phyloP scores from a whole-genome alignment of 2,329 filamentous ascomycete species.

The Drechslerella coelobrocha region DNA sequence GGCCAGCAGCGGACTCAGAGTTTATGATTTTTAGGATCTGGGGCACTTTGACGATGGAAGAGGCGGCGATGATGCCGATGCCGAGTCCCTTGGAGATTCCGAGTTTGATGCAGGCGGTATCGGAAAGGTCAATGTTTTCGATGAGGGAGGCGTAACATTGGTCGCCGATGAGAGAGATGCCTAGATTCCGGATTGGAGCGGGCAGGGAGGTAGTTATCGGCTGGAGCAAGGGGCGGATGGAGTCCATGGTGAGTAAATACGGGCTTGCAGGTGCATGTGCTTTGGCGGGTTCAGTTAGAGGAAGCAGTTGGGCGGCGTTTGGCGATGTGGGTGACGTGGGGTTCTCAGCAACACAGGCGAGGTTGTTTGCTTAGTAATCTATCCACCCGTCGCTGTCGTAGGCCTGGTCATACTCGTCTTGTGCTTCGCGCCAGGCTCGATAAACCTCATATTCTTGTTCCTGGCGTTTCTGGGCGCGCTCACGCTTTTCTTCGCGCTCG shows the following conservation, averaged over 20 bases:
- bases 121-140: slow-evolving; percentile 79
- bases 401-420: too few species aligned
- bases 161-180: slow-evolving; percentile 79
- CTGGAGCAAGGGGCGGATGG: slow-evolving; percentile 66
- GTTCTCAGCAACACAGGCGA: slow-evolving; percentile 33
- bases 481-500: neutral
- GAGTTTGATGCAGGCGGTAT: slow-evolving; percentile 82
- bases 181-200: slow-evolving; percentile 74
- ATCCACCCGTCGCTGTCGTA: too few species aligned
- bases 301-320: slow-evolving; percentile 5
- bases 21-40: slow-evolving; percentile 91
- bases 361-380: slow-evolving; percentile 26
- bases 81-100: slow-evolving; percentile 91
- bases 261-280: neutral
- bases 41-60: slow-evolving; percentile 91
- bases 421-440: too few species aligned
- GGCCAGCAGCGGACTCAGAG: slow-evolving; percentile 79
- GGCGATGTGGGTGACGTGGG: slow-evolving; percentile 40
- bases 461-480: neutral
- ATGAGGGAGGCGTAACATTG: slow-evolving; percentile 85
- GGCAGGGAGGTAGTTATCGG: slow-evolving; percentile 78
- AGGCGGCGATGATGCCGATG: slow-evolving; percentile 89
- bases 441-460: neutral
- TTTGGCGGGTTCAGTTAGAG: neutral
- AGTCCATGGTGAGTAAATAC: slow-evolving; percentile 64